These are phyloP conservation scores for Cardamine resedifolia DNA, from an alignment of 345 rosid genomes.

Conservation along the genomic window DNA sequence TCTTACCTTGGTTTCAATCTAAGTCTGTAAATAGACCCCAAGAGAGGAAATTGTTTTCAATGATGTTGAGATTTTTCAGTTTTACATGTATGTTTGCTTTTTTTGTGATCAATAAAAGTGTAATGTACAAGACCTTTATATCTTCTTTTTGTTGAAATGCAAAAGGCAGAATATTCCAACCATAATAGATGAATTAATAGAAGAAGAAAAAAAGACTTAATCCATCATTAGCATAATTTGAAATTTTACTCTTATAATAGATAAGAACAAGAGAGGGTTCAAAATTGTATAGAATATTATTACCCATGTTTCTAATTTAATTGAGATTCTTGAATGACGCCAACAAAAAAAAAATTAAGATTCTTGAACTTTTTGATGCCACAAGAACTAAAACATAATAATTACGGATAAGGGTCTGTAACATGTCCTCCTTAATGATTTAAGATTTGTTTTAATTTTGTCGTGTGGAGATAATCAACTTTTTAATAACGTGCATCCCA, in stretches of 20 bases:
- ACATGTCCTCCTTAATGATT: conserved; percentile 23
- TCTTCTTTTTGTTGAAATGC: neutral
- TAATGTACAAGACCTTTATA: neutral
- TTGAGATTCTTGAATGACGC: neutral
- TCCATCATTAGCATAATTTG: neutral
- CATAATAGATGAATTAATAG: neutral
- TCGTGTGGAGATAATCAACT: neutral
- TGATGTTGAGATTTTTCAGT: conserved; percentile 2
- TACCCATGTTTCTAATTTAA: neutral
- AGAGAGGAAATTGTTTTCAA: neutral
- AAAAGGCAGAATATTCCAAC: neutral
- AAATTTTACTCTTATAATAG: neutral
- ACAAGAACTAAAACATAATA: neutral
- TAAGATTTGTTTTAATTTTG: neutral
- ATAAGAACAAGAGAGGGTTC: neutral
- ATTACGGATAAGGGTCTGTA: conserved; percentile 3
- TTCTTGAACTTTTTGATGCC: neutral
- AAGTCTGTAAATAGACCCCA: conserved; percentile 30
- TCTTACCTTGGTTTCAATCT: conserved; percentile 19
- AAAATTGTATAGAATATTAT: neutral
- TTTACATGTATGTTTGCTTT: conserved; percentile 2
- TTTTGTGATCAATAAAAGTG: conserved; percentile 21
- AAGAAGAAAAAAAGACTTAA: neutral
- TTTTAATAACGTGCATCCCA: conserved; percentile 32
- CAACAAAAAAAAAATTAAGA: no score